Percentiles rank a stretch among this genome's conserved stretches.
Evolutionary conservation across 345 rosid species (phyloP).

Genomic region (Laguncularia racemosa): DNA sequence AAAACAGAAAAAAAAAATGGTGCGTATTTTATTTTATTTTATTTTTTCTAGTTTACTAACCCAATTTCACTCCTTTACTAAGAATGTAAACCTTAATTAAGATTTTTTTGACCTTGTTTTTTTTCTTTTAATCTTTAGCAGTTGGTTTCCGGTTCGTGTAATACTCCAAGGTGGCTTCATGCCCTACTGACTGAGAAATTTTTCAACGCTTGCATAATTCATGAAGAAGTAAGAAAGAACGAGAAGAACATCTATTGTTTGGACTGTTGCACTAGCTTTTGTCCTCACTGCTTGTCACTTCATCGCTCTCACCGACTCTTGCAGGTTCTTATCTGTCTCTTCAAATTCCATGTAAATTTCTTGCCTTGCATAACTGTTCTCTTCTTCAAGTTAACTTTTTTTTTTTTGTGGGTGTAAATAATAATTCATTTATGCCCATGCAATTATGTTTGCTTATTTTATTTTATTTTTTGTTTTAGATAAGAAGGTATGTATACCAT

Average conservation of each 20-base stretch:
- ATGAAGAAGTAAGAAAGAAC: slow-evolving; percentile 22
- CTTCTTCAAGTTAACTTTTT: neutral
- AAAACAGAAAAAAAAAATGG: too few species aligned
- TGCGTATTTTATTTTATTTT: too few species aligned
- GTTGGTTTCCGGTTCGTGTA: neutral
- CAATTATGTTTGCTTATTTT: neutral
- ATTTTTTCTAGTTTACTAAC: neutral
- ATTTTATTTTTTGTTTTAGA: slow-evolving; percentile 15
- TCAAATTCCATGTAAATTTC: neutral
- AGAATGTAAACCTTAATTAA: neutral
- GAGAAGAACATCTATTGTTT: slow-evolving; percentile 29
- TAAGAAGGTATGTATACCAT: slow-evolving; percentile 58
- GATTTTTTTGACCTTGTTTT: neutral
- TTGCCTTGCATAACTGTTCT: neutral
- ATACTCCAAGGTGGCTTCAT: slow-evolving; percentile 18
- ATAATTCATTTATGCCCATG: neutral
- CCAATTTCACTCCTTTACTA: neutral
- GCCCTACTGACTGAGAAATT: slow-evolving; percentile 22
- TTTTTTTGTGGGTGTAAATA: too few species aligned
- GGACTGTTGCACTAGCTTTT: slow-evolving; percentile 23
- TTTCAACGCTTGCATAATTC: slow-evolving; percentile 23
- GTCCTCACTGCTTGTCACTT: slow-evolving; percentile 24
- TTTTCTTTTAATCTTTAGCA: too few species aligned
- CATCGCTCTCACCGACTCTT: slow-evolving; percentile 27
- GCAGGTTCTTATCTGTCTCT: slow-evolving; percentile 14